phyloP scores from a whole-genome alignment of 495 filamentous ascomycete species.

The Cercophora sp. region DNA sequence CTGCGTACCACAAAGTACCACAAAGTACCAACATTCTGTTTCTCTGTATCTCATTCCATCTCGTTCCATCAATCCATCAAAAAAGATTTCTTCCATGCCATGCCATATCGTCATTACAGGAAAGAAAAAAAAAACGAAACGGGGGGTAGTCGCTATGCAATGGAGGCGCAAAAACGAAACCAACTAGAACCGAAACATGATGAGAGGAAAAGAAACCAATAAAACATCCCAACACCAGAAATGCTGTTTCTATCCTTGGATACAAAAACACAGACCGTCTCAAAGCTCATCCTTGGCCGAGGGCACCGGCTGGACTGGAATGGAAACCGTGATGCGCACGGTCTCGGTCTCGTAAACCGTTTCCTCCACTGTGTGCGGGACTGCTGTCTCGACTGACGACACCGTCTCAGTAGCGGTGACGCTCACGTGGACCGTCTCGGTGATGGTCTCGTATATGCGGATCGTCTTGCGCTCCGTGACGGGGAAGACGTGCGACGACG shows the following conservation, averaged over 20 bases:
- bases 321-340: constrained; percentile 20
- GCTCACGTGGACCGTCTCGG: constrained; percentile 32
- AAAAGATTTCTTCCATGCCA: neutral
- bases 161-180: neutral
- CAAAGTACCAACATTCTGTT: neutral
- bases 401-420: constrained; percentile 26
- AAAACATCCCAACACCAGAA: too few relatives aligned
- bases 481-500: constrained; percentile 1
- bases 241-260: too few relatives aligned
- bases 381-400: constrained; percentile 18
- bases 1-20: neutral
- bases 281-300: constrained; percentile 1
- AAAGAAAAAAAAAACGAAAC: neutral
- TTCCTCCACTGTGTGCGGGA: constrained; percentile 24
- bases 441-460: constrained; percentile 38
- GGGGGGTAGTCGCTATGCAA: neutral
- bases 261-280: too few relatives aligned
- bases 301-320: constrained; percentile 10
- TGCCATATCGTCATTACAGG: too few relatives aligned
- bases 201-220: too few relatives aligned
- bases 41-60: neutral
- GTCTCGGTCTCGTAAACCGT: constrained; percentile 30
- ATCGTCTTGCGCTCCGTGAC: constrained; percentile 33
- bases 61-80: neutral
- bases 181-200: neutral